Base-by-base conservation (phyloP, 1,284 basidiomycete genomes). In the Waitea zeae region DNA sequence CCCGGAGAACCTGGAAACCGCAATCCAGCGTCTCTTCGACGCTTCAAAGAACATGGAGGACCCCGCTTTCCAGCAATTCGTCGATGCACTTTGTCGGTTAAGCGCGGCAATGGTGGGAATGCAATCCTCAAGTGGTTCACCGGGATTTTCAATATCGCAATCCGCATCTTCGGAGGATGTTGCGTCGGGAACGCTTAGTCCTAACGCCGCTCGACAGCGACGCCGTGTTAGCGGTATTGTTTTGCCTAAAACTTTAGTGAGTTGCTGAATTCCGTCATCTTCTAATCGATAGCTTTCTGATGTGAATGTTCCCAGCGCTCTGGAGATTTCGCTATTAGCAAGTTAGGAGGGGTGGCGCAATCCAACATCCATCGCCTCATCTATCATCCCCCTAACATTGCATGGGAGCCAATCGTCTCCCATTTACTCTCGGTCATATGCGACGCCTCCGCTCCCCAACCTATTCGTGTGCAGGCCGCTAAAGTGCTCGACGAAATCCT, bases 31-130 rank as follows among this genome's bases (percentile, higher is more conserved):
- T 7, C 53, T 95, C 24, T 92, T 93, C 42, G 86, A 92, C 39
- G 67, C 78, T 0, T 81, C 82, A 5, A 78, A 78, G 47, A 78
- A 77, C 42, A 52, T 97, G 38, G 81, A 90, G 40, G 84, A 93
- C 46, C 47, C 51, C 0, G 84, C 89, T 2, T 95, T 93, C 56
- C 67, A 64, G 26, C 66, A 75, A 42, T 96, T 97, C 44, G 62
- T 90, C 18, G 64, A 66, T 14, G 80, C 90, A 0, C 56, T 96
- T 31, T 93, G 88, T 50, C 76, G 70, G 44, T 58, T 96, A 17
- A 90, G 86, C 49, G 67, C 70, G 4, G 84, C 87, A 51, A 92
- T 93, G 86, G 72, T 92, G 20, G 77, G 80, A 20, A 76, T 90
- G 71, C 75, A 83, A 50, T 65, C n/a, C n/a, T n/a, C n/a, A n/a